phyloP scores from a whole-genome alignment of 495 filamentous ascomycete species.

The Penicillium parvum region DNA sequence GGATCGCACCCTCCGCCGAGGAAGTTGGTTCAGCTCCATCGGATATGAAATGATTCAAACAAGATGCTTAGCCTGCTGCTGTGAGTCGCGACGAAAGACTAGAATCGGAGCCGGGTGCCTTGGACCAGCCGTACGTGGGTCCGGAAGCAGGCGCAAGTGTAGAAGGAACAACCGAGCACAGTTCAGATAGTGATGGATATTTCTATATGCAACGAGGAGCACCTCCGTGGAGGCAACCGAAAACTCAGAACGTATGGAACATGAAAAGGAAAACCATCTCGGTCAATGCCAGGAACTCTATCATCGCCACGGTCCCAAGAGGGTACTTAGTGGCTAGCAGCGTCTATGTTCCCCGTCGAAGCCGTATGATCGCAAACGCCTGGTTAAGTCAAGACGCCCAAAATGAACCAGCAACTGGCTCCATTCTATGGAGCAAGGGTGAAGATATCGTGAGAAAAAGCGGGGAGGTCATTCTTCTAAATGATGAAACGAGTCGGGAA shows the following conservation, averaged over 20 bases:
- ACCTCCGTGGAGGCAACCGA: slow-evolving; percentile 17
- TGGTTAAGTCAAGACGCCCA: slow-evolving; percentile 17
- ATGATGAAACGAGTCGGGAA: background rate
- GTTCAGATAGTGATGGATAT: slow-evolving; percentile 10
- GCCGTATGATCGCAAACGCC: slow-evolving; percentile 22
- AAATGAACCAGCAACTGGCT: slow-evolving; percentile 18
- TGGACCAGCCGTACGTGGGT: no score
- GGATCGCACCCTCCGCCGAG: slow-evolving; percentile 5
- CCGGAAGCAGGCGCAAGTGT: no score
- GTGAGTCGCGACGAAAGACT: no score
- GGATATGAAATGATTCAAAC: background rate
- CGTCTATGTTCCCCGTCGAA: slow-evolving; percentile 18
- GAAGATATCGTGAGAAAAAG: no score
- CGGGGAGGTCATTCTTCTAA: slow-evolving; percentile 8
- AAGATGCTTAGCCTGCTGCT: no score
- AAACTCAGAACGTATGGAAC: slow-evolving; percentile 17
- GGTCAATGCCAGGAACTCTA: slow-evolving; percentile 19
- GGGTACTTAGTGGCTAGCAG: slow-evolving; percentile 8
- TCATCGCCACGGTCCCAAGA: slow-evolving; percentile 17
- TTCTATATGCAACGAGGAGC: slow-evolving; percentile 28
- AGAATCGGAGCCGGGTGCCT: no score
- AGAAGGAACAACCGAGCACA: slow-evolving; percentile 7
- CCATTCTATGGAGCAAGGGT: slow-evolving; percentile 7
- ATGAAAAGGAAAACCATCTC: slow-evolving; percentile 12
- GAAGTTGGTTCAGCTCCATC: slow-evolving; percentile 6